phyloP scores from a whole-genome alignment of 164 flowering plant species.

The Dillenia turbinata region DNA sequence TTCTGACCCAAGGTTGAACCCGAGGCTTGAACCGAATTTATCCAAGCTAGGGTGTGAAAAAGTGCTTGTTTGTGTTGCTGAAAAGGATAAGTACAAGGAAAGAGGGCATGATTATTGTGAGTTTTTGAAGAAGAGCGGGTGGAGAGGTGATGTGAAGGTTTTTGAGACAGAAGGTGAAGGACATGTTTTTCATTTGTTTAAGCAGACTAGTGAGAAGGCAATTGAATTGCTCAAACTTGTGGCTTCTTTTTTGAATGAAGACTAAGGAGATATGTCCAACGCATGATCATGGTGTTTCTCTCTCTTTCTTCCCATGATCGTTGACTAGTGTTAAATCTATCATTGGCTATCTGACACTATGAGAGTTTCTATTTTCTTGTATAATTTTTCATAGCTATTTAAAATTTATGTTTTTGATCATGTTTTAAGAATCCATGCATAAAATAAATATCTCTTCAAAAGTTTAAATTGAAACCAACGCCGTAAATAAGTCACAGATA shows the following conservation, averaged over 20 bases:
- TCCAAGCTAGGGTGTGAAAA: conserved; percentile 28
- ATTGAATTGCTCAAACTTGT: conserved; percentile 22
- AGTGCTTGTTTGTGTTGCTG: conserved; percentile 44
- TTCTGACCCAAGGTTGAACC: conserved; percentile 60
- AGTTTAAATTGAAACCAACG: too few relatives aligned
- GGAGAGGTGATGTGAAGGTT: conserved; percentile 50
- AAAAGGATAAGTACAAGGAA: conserved; percentile 39
- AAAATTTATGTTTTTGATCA: too few relatives aligned
- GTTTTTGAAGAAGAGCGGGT: conserved; percentile 33
- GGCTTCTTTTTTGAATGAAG: conserved; percentile 29
- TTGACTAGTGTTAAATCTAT: too few relatives aligned
- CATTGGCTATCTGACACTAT: too few relatives aligned
- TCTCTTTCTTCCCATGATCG: too few relatives aligned
- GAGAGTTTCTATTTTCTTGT: too few relatives aligned
- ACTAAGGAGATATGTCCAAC: too few relatives aligned
- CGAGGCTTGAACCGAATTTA: conserved; percentile 34
- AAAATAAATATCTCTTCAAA: too few relatives aligned
- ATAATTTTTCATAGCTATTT: too few relatives aligned
- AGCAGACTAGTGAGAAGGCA: conserved; percentile 37
- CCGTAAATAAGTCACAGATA: too few relatives aligned
- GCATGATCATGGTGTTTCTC: too few relatives aligned
- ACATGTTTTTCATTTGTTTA: conserved; percentile 44
- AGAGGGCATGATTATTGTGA: conserved; percentile 45
- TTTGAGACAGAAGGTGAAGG: conserved; percentile 40
- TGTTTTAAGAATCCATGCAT: too few relatives aligned